Percentiles rank a stretch among this genome's conserved stretches.
These are phyloP conservation scores for Pyrrhoderma noxium DNA, from an alignment of 1,284 basidiomycete genomes.

Conservation along the genomic window DNA sequence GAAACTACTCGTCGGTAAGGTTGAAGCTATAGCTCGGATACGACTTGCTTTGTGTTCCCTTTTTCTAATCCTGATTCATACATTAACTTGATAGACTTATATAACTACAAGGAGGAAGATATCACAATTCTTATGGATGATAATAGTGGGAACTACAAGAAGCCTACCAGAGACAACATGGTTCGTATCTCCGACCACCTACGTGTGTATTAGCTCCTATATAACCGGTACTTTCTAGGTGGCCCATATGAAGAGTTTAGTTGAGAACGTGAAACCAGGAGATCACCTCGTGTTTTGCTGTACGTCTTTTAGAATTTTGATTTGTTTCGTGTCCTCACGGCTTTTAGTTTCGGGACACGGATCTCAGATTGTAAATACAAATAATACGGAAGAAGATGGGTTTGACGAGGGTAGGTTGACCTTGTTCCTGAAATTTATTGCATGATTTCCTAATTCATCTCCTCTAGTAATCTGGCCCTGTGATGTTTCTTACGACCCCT, in stretches of 20 bases:
- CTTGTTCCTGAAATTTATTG: background rate
- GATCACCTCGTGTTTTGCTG: constrained; percentile 20
- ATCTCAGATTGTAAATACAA: constrained; percentile 13
- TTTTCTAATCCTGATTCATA: background rate
- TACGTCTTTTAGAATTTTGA: background rate
- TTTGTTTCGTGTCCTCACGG: background rate
- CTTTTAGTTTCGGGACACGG: constrained; percentile 19
- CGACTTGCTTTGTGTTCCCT: background rate
- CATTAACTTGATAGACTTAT: constrained; percentile 1
- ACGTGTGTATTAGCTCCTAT: background rate
- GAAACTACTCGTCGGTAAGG: constrained; percentile 10
- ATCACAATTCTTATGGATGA: constrained; percentile 16
- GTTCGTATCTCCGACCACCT: constrained; percentile 6
- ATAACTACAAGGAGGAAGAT: constrained; percentile 11
- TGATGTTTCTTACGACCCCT: constrained; percentile 10
- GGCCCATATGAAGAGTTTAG: constrained; percentile 15
- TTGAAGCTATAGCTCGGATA: background rate
- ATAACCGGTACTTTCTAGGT: background rate
- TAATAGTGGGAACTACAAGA: constrained; percentile 4
- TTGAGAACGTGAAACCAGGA: constrained; percentile 16
- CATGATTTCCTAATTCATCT: background rate
- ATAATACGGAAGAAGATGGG: constrained; percentile 17
- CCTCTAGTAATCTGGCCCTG: constrained; percentile 16
- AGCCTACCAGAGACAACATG: constrained; percentile 15
- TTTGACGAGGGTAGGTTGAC: constrained; percentile 16